phyloP scores from a whole-genome alignment of 1,284 basidiomycete species.

The Cerioporus squamosus region DNA sequence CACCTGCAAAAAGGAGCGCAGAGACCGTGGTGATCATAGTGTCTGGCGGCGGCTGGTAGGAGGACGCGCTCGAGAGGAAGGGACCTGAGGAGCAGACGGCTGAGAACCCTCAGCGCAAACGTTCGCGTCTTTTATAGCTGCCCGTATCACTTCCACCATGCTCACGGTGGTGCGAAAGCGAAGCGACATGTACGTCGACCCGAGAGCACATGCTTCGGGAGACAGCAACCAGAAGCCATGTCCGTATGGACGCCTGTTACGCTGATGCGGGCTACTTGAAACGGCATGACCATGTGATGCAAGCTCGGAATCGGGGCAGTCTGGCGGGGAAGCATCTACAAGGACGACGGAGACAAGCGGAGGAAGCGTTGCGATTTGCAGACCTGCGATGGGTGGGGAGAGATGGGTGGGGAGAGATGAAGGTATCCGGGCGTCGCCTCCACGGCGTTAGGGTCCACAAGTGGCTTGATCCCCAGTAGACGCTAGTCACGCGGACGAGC shows the following conservation, averaged over 20 bases:
- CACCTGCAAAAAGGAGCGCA: slow-evolving; percentile 12
- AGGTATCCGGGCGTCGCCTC: background rate
- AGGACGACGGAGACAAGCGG: background rate
- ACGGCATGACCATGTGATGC: slow-evolving; percentile 7
- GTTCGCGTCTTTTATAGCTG: slow-evolving; percentile 6
- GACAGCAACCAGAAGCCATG: background rate
- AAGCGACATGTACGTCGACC: background rate
- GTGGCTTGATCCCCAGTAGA: slow-evolving; percentile 4
- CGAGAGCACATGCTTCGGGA: slow-evolving; percentile 15
- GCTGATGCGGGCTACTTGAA: background rate
- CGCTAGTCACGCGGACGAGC: slow-evolving; percentile 7
- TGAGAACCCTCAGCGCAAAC: background rate
- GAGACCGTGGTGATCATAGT: slow-evolving; percentile 15
- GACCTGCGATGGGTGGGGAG: background rate
- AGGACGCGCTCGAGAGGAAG: background rate
- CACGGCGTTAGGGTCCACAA: background rate
- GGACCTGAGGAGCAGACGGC: slow-evolving; percentile 4
- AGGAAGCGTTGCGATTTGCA: background rate
- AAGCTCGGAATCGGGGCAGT: background rate
- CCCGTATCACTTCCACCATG: background rate
- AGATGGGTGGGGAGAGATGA: background rate
- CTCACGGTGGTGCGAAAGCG: no score
- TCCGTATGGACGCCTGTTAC: background rate
- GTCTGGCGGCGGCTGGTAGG: background rate
- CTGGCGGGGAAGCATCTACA: background rate